A percentile compares a stretch with the other conserved stretches of the same genome.
phyloP scores from a whole-genome alignment of 257 asterid species.

The Misopates orontium region DNA sequence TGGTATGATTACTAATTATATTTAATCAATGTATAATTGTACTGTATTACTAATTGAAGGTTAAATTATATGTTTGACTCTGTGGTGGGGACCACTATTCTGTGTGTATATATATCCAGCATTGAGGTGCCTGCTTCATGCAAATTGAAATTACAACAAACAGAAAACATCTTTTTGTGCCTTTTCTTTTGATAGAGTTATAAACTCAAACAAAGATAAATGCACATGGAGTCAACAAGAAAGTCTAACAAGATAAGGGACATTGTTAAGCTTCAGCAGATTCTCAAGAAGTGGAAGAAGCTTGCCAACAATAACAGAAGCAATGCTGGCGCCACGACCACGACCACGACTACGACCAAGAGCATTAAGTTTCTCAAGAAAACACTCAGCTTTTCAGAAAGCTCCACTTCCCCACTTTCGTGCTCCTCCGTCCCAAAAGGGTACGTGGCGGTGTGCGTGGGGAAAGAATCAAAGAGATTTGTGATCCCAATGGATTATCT shows the following conservation, averaged over 20 bases:
- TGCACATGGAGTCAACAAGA: conserved; percentile 39
- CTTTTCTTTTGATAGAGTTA: background rate
- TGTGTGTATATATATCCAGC: conserved; percentile 25
- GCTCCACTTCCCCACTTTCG: conserved; percentile 13
- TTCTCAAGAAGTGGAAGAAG: conserved; percentile 87
- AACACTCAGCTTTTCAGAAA: conserved; percentile 75
- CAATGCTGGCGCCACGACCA: background rate
- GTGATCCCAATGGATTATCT: conserved; percentile 69
- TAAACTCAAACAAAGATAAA: background rate
- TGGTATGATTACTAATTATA: too few species aligned
- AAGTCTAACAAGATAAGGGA: conserved; percentile 81
- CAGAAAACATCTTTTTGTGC: conserved; percentile 3
- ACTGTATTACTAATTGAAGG: conserved; percentile 1
- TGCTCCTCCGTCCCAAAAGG: conserved; percentile 60
- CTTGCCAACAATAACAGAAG: conserved; percentile 39
- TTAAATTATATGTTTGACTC: conserved; percentile 28
- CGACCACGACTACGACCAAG: conserved; percentile 15
- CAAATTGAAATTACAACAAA: background rate
- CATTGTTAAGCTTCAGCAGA: conserved; percentile 81
- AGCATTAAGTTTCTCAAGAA: conserved; percentile 78
- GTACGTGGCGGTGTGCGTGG: conserved; percentile 68
- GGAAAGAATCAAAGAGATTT: conserved; percentile 61
- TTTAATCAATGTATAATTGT: too few species aligned
- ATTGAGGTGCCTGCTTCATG: conserved; percentile 7
- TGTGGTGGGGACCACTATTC: background rate